These are phyloP conservation scores for slime mould (Dictyostelium discoideum) DNA, from an alignment of 78 protist genomes.

Conservation along the genomic window DNA sequence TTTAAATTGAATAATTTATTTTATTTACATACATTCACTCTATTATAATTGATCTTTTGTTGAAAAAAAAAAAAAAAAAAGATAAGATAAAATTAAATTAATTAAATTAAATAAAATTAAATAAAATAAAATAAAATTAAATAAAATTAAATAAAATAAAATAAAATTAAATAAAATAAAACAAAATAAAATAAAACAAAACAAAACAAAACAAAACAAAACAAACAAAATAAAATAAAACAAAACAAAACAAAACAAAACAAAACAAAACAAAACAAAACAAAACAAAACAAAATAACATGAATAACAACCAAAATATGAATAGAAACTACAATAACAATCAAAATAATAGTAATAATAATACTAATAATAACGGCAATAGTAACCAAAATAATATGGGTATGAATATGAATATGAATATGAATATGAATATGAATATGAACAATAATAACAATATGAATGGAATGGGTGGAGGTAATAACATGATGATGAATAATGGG, in stretches of 20 bases:
- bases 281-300: background rate
- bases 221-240: too few species aligned
- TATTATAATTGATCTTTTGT: background rate
- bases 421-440: background rate
- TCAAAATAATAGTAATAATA: background rate
- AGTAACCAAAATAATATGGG: background rate
- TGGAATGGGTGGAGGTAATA: background rate
- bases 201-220: too few species aligned
- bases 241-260: background rate
- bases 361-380: background rate
- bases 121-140: too few species aligned
- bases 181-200: too few species aligned
- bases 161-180: too few species aligned
- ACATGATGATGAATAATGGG: background rate
- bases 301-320: background rate
- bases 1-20: background rate
- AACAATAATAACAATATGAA: background rate
- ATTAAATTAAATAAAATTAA: too few species aligned
- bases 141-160: too few species aligned
- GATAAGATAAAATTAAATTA: too few species aligned
- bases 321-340: background rate
- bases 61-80: too few species aligned
- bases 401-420: background rate
- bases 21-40: background rate
- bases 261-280: background rate